Percentiles rank a stretch among this genome's conserved stretches.
phyloP scores from a whole-genome alignment of 2,329 filamentous ascomycete genomes.

The Coniochaeta ligniaria region DNA sequence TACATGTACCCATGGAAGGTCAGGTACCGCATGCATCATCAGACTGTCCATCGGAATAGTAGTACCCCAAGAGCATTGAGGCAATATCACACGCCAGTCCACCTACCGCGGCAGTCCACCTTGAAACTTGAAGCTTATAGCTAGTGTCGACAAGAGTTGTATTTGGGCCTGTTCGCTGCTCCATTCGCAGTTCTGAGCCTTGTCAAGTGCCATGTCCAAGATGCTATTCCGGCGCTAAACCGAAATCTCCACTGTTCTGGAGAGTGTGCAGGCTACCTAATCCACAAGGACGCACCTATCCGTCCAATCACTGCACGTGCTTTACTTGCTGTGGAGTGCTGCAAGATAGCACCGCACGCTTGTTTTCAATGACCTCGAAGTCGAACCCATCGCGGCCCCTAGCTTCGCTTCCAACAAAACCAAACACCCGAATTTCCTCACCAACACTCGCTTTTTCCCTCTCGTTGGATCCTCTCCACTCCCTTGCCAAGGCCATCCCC shows the following conservation, averaged over 20 bases:
- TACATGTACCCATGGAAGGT: no score
- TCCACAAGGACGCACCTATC: not conserved
- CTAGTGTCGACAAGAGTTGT: no score
- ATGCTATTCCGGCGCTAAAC: not conserved
- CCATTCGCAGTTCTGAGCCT: no score
- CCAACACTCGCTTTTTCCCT: not conserved
- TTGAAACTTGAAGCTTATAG: no score
- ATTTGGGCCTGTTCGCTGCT: no score
- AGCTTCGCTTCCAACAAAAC: not conserved
- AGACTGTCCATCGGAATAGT: no score
- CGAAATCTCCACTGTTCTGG: not conserved
- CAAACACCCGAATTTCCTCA: slow-evolving; percentile 1
- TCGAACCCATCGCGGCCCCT: not conserved
- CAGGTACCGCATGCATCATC: no score
- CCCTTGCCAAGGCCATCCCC: not conserved
- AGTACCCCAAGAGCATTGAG: no score
- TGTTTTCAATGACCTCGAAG: not conserved
- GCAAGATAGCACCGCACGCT: not conserved
- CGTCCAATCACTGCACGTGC: not conserved
- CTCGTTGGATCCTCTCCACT: not conserved
- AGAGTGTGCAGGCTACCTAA: not conserved
- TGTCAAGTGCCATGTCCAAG: no score
- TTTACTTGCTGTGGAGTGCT: not conserved
- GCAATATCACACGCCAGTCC: no score
- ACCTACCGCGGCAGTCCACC: no score